These are phyloP conservation scores for Hyaloscypha finlandica DNA, from an alignment of 495 filamentous ascomycete species.

Conservation along the genomic window DNA sequence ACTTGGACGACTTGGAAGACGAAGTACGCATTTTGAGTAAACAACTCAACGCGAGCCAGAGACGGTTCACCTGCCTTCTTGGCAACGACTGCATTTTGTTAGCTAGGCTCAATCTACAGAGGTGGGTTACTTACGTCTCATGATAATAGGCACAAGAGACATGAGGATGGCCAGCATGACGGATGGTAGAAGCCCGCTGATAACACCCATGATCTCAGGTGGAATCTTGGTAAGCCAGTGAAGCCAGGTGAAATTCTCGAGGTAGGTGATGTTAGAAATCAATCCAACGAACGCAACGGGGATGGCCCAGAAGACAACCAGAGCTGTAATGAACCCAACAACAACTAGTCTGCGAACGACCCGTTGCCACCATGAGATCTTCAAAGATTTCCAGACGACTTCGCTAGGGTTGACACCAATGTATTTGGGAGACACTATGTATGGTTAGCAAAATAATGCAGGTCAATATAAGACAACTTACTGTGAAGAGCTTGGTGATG, in stretches of 20 bases:
- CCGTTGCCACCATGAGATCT: conserved; percentile 86
- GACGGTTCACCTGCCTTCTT: conserved; percentile 79
- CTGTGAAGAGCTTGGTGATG: conserved; percentile 88
- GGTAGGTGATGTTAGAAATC: conserved; percentile 80
- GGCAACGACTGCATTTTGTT: conserved; percentile 55
- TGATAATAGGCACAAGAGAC: conserved; percentile 84
- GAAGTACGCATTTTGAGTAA: conserved; percentile 91
- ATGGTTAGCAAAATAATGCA: not conserved
- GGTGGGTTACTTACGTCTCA: conserved; percentile 49
- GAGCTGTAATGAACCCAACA: conserved; percentile 66
- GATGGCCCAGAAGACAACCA: conserved; percentile 97
- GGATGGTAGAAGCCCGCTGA: conserved; percentile 82
- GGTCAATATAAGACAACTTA: conserved; percentile 9
- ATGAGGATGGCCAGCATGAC: conserved; percentile 83
- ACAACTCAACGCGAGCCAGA: conserved; percentile 76
- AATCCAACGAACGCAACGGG: conserved; percentile 83
- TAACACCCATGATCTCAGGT: conserved; percentile 68
- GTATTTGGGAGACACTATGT: conserved; percentile 73
- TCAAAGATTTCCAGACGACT: conserved; percentile 85
- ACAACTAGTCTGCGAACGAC: conserved; percentile 71
- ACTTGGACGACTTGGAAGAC: conserved; percentile 94
- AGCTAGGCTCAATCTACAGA: conserved; percentile 27
- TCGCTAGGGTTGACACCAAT: conserved; percentile 85
- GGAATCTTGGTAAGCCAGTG: conserved; percentile 76
- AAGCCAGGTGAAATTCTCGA: conserved; percentile 69